Evolutionary conservation across 2,329 filamentous ascomycete species (phyloP).

Genomic region (Botrytis tulipae): DNA sequence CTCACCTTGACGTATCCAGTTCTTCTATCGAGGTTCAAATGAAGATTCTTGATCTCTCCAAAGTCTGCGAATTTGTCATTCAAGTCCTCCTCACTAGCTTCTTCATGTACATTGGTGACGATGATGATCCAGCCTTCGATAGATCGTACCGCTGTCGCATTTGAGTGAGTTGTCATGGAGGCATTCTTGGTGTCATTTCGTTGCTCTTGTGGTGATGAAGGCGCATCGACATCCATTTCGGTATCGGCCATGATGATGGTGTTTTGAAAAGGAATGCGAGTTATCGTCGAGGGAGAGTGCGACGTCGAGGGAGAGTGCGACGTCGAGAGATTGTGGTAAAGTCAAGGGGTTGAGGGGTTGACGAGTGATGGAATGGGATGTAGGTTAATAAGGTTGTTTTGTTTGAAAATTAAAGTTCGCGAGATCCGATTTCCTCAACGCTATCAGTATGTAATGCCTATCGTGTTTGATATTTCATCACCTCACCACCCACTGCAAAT

Average conservation of each 20-base stretch:
- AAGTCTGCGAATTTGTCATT: conserved; percentile 81
- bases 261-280: neutral
- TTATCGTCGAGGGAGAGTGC: neutral
- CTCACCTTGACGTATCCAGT: conserved; percentile 83
- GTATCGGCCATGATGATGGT: conserved; percentile 44
- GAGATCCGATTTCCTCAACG: neutral
- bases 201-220: conserved; percentile 41
- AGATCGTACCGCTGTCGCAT: conserved; percentile 77
- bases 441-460: neutral
- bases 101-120: conserved; percentile 84
- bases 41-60: conserved; percentile 84
- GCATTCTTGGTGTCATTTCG: conserved; percentile 57
- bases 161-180: conserved; percentile 69
- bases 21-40: conserved; percentile 77
- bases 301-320: neutral
- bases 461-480: neutral
- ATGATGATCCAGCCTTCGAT: conserved; percentile 90
- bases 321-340: neutral
- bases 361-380: too few relatives aligned
- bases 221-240: conserved; percentile 46
- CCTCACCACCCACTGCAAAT: neutral
- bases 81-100: conserved; percentile 79
- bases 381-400: neutral
- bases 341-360: neutral
- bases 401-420: conserved; percentile 14